phyloP scores from a whole-genome alignment of 2,329 filamentous ascomycete species.

The Alternaria novae-zelandiae region DNA sequence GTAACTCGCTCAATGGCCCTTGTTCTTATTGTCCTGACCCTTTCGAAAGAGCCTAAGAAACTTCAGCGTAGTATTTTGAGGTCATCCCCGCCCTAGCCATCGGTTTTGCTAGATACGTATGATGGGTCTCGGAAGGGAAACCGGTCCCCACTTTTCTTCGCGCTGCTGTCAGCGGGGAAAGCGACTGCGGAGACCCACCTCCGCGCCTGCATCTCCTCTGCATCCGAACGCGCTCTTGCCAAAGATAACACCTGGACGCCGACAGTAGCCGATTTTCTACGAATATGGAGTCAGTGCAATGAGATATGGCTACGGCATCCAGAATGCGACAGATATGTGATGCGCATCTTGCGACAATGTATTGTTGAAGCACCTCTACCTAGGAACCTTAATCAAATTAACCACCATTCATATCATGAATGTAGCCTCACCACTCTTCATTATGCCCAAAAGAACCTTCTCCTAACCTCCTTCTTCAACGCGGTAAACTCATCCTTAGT shows the following conservation, averaged over 20 bases:
- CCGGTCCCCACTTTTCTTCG: background rate
- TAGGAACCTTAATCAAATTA: too few relatives aligned
- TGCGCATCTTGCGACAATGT: background rate
- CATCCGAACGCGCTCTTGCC: background rate
- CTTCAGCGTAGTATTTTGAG: too few relatives aligned
- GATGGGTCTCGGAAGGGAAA: slow-evolving; percentile 6
- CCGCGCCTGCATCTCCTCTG: background rate
- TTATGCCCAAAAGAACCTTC: slow-evolving; percentile 29
- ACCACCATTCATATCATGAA: too few relatives aligned
- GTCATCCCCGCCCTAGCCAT: too few relatives aligned
- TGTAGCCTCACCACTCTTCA: too few relatives aligned
- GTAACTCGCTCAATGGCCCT: too few relatives aligned
- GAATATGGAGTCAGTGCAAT: too few relatives aligned
- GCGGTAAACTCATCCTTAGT: slow-evolving; percentile 41
- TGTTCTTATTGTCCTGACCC: too few relatives aligned
- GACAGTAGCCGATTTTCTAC: too few relatives aligned
- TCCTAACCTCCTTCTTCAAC: slow-evolving; percentile 31
- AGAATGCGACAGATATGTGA: background rate
- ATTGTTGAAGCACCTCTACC: background rate
- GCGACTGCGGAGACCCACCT: slow-evolving; percentile 10
- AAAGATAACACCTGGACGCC: background rate
- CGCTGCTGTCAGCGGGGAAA: background rate
- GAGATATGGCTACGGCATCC: background rate
- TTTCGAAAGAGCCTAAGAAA: too few relatives aligned
- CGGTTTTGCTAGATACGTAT: background rate